phyloP scores from a whole-genome alignment of 495 filamentous ascomycete genomes.

The Rostrohypoxylon terebratum region DNA sequence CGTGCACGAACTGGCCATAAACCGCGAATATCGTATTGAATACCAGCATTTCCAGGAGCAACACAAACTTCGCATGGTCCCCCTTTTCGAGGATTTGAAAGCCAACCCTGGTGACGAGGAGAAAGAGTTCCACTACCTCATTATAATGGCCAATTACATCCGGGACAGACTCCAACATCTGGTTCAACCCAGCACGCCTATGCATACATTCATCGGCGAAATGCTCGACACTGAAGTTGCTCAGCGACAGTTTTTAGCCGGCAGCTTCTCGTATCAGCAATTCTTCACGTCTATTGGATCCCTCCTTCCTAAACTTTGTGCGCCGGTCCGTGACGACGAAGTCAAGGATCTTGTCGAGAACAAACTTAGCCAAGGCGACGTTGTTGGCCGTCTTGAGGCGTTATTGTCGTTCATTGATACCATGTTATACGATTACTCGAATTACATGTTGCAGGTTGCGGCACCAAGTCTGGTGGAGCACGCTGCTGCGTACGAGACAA shows the following conservation, averaged over 20 bases:
- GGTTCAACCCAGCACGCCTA: constrained; percentile 79
- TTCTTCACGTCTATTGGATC: constrained; percentile 92
- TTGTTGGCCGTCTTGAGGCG: constrained; percentile 85
- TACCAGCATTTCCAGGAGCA: constrained; percentile 63
- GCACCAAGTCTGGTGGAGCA: constrained; percentile 86
- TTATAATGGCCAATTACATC: constrained; percentile 89
- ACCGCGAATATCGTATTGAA: constrained; percentile 77
- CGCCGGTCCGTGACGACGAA: constrained; percentile 86
- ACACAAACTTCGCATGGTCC: constrained; percentile 63
- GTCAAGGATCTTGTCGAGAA: constrained; percentile 82
- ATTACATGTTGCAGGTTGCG: constrained; percentile 86
- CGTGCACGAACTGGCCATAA: constrained; percentile 91
- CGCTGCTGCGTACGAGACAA: constrained; percentile 82
- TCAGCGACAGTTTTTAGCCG: constrained; percentile 77
- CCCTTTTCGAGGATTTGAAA: constrained; percentile 83
- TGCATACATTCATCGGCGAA: constrained; percentile 86
- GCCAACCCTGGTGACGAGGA: constrained; percentile 76
- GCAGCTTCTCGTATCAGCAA: constrained; percentile 90
- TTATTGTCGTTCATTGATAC: constrained; percentile 89
- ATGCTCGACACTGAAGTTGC: constrained; percentile 84
- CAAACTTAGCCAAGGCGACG: constrained; percentile 73
- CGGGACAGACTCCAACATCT: constrained; percentile 84
- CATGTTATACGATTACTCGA: constrained; percentile 94
- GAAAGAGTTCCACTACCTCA: constrained; percentile 69
- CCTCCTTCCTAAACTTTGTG: constrained; percentile 93